phyloP scores from a whole-genome alignment of 805 yeast species.

The Jamesozyma lodderae region DNA sequence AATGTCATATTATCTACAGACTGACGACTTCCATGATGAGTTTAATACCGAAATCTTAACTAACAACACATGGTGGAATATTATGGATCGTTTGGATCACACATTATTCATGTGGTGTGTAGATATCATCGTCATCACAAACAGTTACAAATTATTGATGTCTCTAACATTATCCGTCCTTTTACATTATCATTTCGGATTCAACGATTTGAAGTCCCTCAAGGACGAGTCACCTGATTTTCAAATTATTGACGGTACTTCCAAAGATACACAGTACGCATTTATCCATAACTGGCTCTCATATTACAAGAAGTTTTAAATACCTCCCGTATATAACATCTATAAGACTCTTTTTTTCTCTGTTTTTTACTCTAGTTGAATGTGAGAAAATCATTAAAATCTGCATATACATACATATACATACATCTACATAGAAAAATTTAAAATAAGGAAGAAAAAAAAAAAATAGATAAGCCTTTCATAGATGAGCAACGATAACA shows the following conservation, averaged over 20 bases:
- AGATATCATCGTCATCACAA: constrained; percentile 23
- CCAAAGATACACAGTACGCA: too few relatives aligned
- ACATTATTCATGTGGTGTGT: constrained; percentile 27
- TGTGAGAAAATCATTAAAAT: too few relatives aligned
- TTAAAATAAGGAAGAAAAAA: too few relatives aligned
- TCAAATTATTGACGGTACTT: too few relatives aligned
- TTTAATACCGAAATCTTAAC: constrained; percentile 19
- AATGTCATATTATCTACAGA: constrained; percentile 19
- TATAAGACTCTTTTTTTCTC: neutral
- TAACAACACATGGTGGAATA: constrained; percentile 26
- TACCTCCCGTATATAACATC: neutral
- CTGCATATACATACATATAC: too few relatives aligned
- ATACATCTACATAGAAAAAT: too few relatives aligned
- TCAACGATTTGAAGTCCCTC: constrained; percentile 28
- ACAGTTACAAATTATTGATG: constrained; percentile 34
- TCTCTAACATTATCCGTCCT: constrained; percentile 36
- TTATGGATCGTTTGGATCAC: constrained; percentile 25
- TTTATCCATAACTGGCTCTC: constrained; percentile 26
- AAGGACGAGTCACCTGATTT: constrained; percentile 14
- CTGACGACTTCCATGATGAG: constrained; percentile 26
- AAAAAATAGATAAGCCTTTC: too few relatives aligned
- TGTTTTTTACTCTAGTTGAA: neutral
- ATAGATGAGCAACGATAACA: too few relatives aligned
- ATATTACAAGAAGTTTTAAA: constrained; percentile 22
- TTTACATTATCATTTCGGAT: constrained; percentile 44